Evolutionary conservation across 768 basidiomycete genomes (phyloP).

Genomic region (Chalciporus sphaerocephalus): DNA sequence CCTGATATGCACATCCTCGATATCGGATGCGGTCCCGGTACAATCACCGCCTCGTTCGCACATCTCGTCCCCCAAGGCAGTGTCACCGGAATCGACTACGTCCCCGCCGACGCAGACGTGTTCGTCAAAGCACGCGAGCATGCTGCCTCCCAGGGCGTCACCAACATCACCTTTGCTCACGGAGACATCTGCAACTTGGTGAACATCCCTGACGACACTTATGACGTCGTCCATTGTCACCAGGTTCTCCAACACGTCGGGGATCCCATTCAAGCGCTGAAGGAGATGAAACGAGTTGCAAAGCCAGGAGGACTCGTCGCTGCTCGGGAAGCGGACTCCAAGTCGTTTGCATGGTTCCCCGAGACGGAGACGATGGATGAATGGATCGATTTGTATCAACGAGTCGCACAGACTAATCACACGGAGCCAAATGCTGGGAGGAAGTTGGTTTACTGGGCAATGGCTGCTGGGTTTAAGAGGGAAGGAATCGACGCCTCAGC

Average conservation of each 20-base stretch:
- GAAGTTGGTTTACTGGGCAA: no score
- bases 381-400: slow-evolving; percentile 17
- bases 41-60: slow-evolving; percentile 45
- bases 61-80: slow-evolving; percentile 36
- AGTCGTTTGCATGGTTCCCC: slow-evolving; percentile 34
- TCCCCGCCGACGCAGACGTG: slow-evolving; percentile 22
- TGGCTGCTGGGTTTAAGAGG: no score
- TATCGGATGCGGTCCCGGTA: slow-evolving; percentile 50
- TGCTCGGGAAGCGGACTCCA: slow-evolving; percentile 39
- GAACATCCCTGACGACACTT: slow-evolving; percentile 35
- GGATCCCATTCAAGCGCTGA: slow-evolving; percentile 37
- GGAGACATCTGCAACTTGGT: slow-evolving; percentile 38
- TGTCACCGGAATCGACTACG: slow-evolving; percentile 42
- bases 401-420: slow-evolving; percentile 29
- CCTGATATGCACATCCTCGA: slow-evolving; percentile 44
- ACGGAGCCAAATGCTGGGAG: slow-evolving; percentile 38
- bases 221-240: slow-evolving; percentile 49
- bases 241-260: slow-evolving; percentile 47
- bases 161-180: slow-evolving; percentile 37
- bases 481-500: no score
- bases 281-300: slow-evolving; percentile 46
- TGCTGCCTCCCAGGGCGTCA: slow-evolving; percentile 26
- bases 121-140: slow-evolving; percentile 33
- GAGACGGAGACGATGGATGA: slow-evolving; percentile 29
- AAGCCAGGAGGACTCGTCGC: slow-evolving; percentile 46